Base-by-base conservation (phyloP, 2,329 filamentous ascomycete species). In the Diplodia mutila region DNA sequence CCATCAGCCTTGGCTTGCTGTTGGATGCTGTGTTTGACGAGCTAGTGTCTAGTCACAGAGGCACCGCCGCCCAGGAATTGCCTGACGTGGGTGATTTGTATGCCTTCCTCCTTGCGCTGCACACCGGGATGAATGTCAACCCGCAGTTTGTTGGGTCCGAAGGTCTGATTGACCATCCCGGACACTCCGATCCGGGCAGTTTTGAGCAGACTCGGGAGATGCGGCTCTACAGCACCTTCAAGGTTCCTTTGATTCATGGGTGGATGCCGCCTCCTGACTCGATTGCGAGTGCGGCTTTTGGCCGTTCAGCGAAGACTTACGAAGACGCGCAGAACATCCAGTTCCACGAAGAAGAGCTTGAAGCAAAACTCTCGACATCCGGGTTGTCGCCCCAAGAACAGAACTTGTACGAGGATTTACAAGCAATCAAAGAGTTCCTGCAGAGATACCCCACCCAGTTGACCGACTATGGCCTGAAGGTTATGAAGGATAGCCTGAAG, bases 91-190 rank as follows among this genome's bases (percentile, higher is more conserved):
- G 90, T 42, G 94, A 97, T 68, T 84, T 99, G 1, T 97, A 97
- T 77, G 85, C 86, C 7, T 99, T 99, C 75, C 83, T 99, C 2
- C 87, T 95, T 67, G 91, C 92, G 53, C 82, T 99, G 2, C 93
- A 97, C 73, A 98, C 94, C 0, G 95, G 95, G 46, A 97, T 99
- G 92, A 99, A 98, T 74, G 94, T 98, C 67, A 99, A 99, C 71
- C 95, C 95, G 2, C 88, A 91, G 23, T 95, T 97, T 70, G 85
- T 96, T 1, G 72, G 72, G 4, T 59, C 83, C 2, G 83, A 84
- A 42, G 78, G 77, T 55, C 69, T 78, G 27, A 74, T 53, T 21
- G 68, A 70, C 25, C 53, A 63, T 78, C 73, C 68, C 71, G n/a
- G 32, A 12, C 7, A 49, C 1, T 12, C 71, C 83, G 75, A 79